Evolutionary conservation across 345 rosid genomes (phyloP), one percentile per base, ranked within the genome.

Genomic region (Jatropha curcas): DNA sequence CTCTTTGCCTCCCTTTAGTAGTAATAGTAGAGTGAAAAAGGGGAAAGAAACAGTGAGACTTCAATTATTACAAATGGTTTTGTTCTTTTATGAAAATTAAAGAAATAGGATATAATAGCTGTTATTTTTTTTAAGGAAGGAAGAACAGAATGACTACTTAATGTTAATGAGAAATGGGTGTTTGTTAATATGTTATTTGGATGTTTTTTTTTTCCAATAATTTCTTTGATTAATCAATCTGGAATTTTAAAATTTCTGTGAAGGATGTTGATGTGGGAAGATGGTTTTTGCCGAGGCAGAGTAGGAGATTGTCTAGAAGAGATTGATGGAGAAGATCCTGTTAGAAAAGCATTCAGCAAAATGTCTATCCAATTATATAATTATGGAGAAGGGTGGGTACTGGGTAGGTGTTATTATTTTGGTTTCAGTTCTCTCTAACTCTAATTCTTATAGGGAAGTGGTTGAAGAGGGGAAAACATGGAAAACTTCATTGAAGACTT

Each of bases 311-410:
- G 97, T 76, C 24, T 82, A 80, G 98, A 95, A 74, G 94, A 89
- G 79, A 89, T 86, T 56, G 98, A 90, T 61, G 87, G 90, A 71
- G 98, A 92, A 79, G 99, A 92, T 86, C 98, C 91, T 73, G 96
- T 95, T 78, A 84, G 92, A 79, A 92, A 89, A 85, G 90, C 99
- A 66, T 95, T 95, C 97, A 91, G 99, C 99, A 95, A 92, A 86
- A 92, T 95, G 98, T 92, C 99, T 72, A 95, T 95, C 79, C 99
- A 95, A 88, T 82, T 95, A 83, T 95, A 95, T 87, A 95, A 95
- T 85, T 95, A 95, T 88, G 97, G 99, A 95, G 99, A 95, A 95
- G 99, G 99, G 99, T 95, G 97, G 99, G 99, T 95, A 83, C 86
- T 94, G 81, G 98, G 99, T 91, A 89, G 92, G 97, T 92, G 87